phyloP scores from a whole-genome alignment of 768 basidiomycete species.

The Strobilomyces dryophilus region DNA sequence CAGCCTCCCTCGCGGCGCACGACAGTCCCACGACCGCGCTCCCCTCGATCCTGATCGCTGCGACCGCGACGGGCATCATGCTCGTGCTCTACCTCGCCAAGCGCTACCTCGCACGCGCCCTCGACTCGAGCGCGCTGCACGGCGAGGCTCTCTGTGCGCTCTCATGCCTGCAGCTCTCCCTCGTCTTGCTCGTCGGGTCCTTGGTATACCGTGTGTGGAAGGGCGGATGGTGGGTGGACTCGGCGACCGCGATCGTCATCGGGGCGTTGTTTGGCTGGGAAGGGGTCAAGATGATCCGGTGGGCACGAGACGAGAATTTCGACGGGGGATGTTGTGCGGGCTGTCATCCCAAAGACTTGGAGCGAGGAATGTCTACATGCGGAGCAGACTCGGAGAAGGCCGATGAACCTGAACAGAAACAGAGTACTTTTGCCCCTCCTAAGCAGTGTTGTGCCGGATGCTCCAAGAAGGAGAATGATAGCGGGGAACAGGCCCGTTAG shows the following conservation, averaged over 20 bases:
- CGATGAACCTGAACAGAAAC: background rate
- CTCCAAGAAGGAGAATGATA: background rate
- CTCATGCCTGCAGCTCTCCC: constrained; percentile 40
- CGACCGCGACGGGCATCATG: constrained; percentile 36
- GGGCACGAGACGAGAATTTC: constrained; percentile 22
- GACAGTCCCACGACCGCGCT: constrained; percentile 36
- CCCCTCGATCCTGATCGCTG: constrained; percentile 40
- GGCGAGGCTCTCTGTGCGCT: constrained; percentile 44
- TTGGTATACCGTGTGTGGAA: constrained; percentile 36
- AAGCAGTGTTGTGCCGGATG: constrained; percentile 1
- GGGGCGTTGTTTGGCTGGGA: constrained; percentile 8
- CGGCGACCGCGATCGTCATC: constrained; percentile 3
- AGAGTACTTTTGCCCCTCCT: background rate
- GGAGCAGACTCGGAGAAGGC: background rate
- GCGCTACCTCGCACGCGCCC: constrained; percentile 38
- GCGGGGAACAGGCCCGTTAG: background rate
- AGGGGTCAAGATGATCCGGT: constrained; percentile 30
- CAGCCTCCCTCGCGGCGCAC: constrained; percentile 31
- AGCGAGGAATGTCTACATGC: background rate
- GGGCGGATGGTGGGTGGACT: constrained; percentile 42
- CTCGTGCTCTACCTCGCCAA: constrained; percentile 42
- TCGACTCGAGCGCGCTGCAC: constrained; percentile 40
- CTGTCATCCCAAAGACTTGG: background rate
- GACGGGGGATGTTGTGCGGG: constrained; percentile 34
- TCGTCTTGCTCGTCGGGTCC: constrained; percentile 40